A percentile compares a stretch with the other conserved stretches of the same genome.
Evolutionary conservation across 176 grass and related monocot genomes (phyloP).

Genomic region (Eragrostis curvula): DNA sequence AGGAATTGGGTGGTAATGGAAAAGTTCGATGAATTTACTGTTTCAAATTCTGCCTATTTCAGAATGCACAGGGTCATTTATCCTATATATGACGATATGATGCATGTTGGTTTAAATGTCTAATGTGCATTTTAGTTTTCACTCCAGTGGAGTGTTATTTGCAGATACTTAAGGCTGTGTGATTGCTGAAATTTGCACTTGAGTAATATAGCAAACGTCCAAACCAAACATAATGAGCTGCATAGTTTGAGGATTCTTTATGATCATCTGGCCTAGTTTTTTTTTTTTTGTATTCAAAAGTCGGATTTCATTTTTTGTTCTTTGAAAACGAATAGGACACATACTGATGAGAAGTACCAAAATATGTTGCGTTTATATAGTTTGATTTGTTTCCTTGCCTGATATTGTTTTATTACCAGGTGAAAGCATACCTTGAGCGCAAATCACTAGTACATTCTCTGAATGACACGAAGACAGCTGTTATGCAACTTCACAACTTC

Average conservation of each 20-base stretch:
- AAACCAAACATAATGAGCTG: constrained; percentile 4
- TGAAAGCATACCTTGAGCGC: constrained; percentile 87
- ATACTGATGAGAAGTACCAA: neutral
- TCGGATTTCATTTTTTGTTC: neutral
- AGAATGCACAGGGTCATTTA: neutral
- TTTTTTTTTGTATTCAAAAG: neutral
- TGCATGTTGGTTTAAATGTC: constrained; percentile 10
- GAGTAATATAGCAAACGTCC: neutral
- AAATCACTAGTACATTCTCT: constrained; percentile 91
- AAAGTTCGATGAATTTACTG: neutral
- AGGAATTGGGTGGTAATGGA: constrained; percentile 97
- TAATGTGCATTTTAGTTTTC: neutral
- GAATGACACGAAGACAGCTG: constrained; percentile 97
- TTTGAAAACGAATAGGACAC: neutral
- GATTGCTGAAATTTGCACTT: neutral
- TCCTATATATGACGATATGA: neutral
- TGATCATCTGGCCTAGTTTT: neutral
- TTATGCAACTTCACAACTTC: constrained; percentile 92
- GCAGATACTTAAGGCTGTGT: neutral
- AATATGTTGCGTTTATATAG: neutral
- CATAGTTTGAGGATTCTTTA: neutral
- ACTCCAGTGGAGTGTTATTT: neutral
- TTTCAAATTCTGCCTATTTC: neutral
- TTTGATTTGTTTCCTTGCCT: constrained; percentile 24
- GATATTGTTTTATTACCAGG: constrained; percentile 49